A percentile compares a stretch with the other conserved stretches of the same genome.
Evolutionary conservation across 768 basidiomycete species (phyloP).

Genomic region (Suillus alpinus): DNA sequence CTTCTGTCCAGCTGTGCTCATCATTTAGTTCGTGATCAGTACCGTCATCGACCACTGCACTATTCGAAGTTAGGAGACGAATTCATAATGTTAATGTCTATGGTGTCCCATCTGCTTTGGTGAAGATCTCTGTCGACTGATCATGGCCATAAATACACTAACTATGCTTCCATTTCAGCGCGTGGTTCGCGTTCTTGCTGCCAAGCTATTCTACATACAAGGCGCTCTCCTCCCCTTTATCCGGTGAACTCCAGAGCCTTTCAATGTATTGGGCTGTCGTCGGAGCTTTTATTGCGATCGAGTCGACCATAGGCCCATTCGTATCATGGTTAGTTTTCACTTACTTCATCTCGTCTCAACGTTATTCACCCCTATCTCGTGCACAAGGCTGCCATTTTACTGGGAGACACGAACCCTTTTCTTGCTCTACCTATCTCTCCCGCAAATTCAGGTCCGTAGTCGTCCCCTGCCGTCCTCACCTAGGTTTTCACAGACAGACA

Average conservation of each 20-base stretch:
- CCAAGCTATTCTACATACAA: constrained; percentile 69
- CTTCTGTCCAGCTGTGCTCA: not conserved
- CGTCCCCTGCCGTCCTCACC: not conserved
- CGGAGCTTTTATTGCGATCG: constrained; percentile 57
- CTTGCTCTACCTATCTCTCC: constrained; percentile 64
- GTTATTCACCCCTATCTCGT: constrained; percentile 15
- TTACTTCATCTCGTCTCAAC: not conserved
- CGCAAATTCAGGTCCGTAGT: constrained; percentile 59
- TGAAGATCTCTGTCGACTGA: constrained; percentile 17
- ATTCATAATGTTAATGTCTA: constrained; percentile 45
- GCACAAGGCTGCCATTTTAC: constrained; percentile 68
- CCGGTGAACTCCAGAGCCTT: constrained; percentile 56
- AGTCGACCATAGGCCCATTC: constrained; percentile 61
- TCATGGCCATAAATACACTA: constrained; percentile 1
- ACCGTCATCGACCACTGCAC: not conserved
- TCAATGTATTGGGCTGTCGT: constrained; percentile 65
- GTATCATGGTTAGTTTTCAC: constrained; percentile 54
- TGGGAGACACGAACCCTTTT: constrained; percentile 71
- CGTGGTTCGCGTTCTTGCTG: constrained; percentile 69
- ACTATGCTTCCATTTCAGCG: constrained; percentile 35
- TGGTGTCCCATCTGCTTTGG: constrained; percentile 51
- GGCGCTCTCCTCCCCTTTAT: constrained; percentile 50
- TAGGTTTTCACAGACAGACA: constrained; percentile 24
- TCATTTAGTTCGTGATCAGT: not conserved
- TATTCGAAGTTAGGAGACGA: not conserved